These are phyloP conservation scores for Flaveria bidentis DNA, from an alignment of 129 eudicot genomes.

Conservation along the genomic window DNA sequence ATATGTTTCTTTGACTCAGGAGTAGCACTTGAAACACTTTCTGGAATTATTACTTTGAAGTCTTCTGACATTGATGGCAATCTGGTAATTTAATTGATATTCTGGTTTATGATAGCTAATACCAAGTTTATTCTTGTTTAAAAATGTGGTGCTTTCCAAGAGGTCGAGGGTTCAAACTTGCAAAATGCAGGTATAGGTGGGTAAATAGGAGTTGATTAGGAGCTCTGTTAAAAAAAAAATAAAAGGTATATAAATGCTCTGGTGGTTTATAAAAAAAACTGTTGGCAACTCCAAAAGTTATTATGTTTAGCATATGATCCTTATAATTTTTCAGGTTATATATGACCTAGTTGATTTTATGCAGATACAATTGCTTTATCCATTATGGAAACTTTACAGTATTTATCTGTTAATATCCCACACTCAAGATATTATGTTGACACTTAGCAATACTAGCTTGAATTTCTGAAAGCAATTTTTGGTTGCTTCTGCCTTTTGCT, in stretches of 20 bases:
- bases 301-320: background rate
- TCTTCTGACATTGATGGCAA: slow-evolving; percentile 63
- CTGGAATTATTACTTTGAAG: slow-evolving; percentile 68
- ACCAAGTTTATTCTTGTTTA: slow-evolving; percentile 9
- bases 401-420: background rate
- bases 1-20: slow-evolving; percentile 42
- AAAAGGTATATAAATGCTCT: background rate
- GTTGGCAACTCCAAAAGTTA: background rate
- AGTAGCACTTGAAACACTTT: slow-evolving; percentile 73
- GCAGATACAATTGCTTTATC: background rate
- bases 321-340: background rate
- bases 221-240: too few relatives aligned
- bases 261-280: background rate
- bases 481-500: background rate
- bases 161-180: background rate
- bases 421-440: background rate
- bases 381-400: background rate
- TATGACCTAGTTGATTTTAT: background rate
- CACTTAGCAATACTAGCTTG: background rate
- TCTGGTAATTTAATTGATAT: slow-evolving; percentile 43
- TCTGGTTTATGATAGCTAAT: slow-evolving; percentile 7
- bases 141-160: background rate
- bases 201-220: too few relatives aligned
- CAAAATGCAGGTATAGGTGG: too few relatives aligned
- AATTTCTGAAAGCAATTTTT: background rate